Evolutionary conservation across 2,329 filamentous ascomycete species (phyloP).

Genomic region (Trichoderma sp.): DNA sequence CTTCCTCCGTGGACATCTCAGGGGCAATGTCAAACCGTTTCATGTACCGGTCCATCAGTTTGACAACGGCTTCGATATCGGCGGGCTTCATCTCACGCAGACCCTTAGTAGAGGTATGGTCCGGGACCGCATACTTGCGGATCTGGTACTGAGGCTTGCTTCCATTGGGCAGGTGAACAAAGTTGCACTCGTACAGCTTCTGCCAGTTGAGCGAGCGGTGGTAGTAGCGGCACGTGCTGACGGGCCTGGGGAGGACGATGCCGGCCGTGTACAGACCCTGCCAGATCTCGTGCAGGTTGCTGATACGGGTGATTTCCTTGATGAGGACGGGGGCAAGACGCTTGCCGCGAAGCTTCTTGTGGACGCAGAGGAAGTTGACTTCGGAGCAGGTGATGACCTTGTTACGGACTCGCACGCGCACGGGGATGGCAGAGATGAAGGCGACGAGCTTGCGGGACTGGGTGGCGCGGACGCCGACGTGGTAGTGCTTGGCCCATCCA

Average conservation of each 20-base stretch:
- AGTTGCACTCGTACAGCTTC: slow-evolving; percentile 92
- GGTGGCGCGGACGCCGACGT: slow-evolving; percentile 84
- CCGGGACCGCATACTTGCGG: slow-evolving; percentile 79
- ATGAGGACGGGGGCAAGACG: slow-evolving; percentile 90
- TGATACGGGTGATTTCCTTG: slow-evolving; percentile 93
- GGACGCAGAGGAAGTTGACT: slow-evolving; percentile 97
- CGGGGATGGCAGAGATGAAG: slow-evolving; percentile 92
- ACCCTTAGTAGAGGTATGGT: slow-evolving; percentile 67
- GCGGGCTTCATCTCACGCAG: slow-evolving; percentile 75
- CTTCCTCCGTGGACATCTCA: slow-evolving; percentile 74
- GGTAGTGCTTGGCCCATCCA: slow-evolving; percentile 91
- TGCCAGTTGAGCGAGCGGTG: slow-evolving; percentile 93
- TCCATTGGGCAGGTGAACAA: slow-evolving; percentile 79
- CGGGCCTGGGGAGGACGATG: slow-evolving; percentile 82
- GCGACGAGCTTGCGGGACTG: slow-evolving; percentile 85
- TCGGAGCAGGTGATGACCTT: slow-evolving; percentile 77
- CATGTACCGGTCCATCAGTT: slow-evolving; percentile 74
- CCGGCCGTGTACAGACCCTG: slow-evolving; percentile 97
- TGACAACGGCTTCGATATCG: slow-evolving; percentile 73
- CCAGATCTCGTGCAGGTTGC: slow-evolving; percentile 81
- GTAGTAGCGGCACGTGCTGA: slow-evolving; percentile 93
- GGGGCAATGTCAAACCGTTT: slow-evolving; percentile 80
- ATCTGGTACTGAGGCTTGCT: slow-evolving; percentile 86
- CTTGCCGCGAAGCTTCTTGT: slow-evolving; percentile 96
- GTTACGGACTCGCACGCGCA: slow-evolving; percentile 74